phyloP scores from a whole-genome alignment of 441 rosid species.

The Kokia cookei region DNA sequence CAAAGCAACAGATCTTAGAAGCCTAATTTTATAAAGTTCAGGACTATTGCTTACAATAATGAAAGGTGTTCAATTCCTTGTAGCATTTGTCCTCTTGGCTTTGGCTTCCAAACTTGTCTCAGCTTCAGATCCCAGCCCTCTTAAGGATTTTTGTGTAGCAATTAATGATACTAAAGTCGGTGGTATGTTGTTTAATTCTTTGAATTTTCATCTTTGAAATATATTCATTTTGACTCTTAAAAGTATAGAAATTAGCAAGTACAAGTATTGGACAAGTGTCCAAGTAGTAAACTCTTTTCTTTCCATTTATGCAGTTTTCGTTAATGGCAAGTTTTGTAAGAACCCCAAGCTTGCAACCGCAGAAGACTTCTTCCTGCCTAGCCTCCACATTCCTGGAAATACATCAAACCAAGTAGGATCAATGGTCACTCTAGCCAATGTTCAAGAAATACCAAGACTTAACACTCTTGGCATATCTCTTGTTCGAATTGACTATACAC shows the following conservation, averaged over 20 bases:
- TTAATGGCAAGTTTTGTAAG: neutral
- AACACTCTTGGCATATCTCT: conserved; percentile 4
- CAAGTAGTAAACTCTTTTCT: neutral
- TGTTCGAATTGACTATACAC: neutral
- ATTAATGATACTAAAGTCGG: neutral
- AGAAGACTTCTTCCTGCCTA: neutral
- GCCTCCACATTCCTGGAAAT: neutral
- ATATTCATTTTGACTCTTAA: neutral
- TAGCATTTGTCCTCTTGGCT: conserved; percentile 11
- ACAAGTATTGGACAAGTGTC: neutral
- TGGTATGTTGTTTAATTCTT: neutral
- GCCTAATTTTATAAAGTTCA: neutral
- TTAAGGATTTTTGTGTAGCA: conserved; percentile 33
- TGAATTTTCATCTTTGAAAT: neutral
- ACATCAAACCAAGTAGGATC: neutral
- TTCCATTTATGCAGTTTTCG: neutral
- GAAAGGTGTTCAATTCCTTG: conserved; percentile 7
- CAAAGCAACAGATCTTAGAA: too few relatives aligned
- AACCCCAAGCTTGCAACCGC: neutral
- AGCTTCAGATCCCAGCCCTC: conserved; percentile 28
- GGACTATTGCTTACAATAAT: neutral
- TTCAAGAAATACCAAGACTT: neutral
- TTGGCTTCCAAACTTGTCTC: conserved; percentile 6
- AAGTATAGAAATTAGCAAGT: too few relatives aligned
- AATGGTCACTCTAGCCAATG: neutral